Evolutionary conservation across 140 eudicot species (phyloP), one percentile per base, ranked within the genome.

Genomic region (Bidens hawaiensis): DNA sequence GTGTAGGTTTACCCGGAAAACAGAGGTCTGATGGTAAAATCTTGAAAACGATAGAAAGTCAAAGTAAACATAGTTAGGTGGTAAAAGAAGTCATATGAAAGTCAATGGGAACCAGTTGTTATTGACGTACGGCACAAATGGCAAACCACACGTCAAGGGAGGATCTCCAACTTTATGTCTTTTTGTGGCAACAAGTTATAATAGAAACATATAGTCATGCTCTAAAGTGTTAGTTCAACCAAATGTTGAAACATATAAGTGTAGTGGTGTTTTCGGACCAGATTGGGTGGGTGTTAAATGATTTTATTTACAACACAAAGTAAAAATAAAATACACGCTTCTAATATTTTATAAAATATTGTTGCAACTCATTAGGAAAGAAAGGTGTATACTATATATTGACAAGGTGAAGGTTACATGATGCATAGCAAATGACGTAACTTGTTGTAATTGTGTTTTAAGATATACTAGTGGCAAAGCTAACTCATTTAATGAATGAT

Each of bases 61-160:
- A 69, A 28, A 45, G 60, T 43, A 42, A 68, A 59, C 22, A 69
- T 28, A 45, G 36, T 10, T 27, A 3, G 27, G 19, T 28, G 23
- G 60, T 57, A 14, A 56, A 27, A 54, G 11, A 69, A 28, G 51
- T 68, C 50, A 45, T 19, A 45, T 31, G 36, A 58, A 69, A 57
- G 74, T 69, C 75, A 59, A 58, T 28, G 46, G 48, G 27, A 36
- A 18, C 62, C 62, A n/a, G n/a, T n/a, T n/a, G n/a, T n/a, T n/a
- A n/a, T n/a, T n/a, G n/a, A n/a, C n/a, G n/a, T n/a, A n/a, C n/a
- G n/a, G n/a, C n/a, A 53, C 15, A 19, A 42, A 34, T 34, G 42
- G 11, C 42, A 34, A 28, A 57, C 53, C 26, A 13, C 67, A 69
- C 60, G 74, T 42, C 58, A 68, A 68, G 49, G 56, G 66, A 68